Conservation (phyloP, 2,329 filamentous ascomycete species). For the Clonostachys chloroleuca region DNA sequence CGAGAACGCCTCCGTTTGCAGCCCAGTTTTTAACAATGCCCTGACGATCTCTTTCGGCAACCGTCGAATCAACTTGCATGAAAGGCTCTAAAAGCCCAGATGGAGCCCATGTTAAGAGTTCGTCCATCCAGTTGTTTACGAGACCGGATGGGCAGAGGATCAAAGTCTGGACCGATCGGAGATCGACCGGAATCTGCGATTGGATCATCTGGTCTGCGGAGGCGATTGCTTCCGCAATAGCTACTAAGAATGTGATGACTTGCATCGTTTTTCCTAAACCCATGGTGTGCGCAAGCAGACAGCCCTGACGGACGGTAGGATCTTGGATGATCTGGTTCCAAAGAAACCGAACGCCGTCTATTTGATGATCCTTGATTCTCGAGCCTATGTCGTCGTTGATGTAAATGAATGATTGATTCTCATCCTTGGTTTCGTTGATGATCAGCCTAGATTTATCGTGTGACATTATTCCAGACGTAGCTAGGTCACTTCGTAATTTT, state of each 20-base stretch:
- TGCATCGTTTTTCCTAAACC: slow-evolving; percentile 92
- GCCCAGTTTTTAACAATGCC: slow-evolving; percentile 55
- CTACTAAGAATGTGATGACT: slow-evolving; percentile 76
- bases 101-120: slow-evolving; percentile 68
- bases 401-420: slow-evolving; percentile 57
- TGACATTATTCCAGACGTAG: slow-evolving; percentile 30
- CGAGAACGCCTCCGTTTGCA: slow-evolving; percentile 62
- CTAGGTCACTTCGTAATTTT: slow-evolving; percentile 41
- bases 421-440: slow-evolving; percentile 62
- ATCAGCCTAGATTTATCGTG: slow-evolving; percentile 48
- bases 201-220: slow-evolving; percentile 53
- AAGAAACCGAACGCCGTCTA: slow-evolving; percentile 79
- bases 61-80: slow-evolving; percentile 45
- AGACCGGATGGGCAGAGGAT: slow-evolving; percentile 73
- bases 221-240: slow-evolving; percentile 61
- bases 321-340: slow-evolving; percentile 77
- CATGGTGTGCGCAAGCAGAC: slow-evolving; percentile 85
- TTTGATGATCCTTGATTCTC: slow-evolving; percentile 74
- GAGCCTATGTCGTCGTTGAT: slow-evolving; percentile 59
- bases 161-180: slow-evolving; percentile 61
- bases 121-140: slow-evolving; percentile 79
- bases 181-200: slow-evolving; percentile 62
- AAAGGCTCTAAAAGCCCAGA: slow-evolving; percentile 48
- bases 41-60: slow-evolving; percentile 29
- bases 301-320: slow-evolving; percentile 60